phyloP scores from a whole-genome alignment of 2,329 filamentous ascomycete species.

The Penicillium sp. region DNA sequence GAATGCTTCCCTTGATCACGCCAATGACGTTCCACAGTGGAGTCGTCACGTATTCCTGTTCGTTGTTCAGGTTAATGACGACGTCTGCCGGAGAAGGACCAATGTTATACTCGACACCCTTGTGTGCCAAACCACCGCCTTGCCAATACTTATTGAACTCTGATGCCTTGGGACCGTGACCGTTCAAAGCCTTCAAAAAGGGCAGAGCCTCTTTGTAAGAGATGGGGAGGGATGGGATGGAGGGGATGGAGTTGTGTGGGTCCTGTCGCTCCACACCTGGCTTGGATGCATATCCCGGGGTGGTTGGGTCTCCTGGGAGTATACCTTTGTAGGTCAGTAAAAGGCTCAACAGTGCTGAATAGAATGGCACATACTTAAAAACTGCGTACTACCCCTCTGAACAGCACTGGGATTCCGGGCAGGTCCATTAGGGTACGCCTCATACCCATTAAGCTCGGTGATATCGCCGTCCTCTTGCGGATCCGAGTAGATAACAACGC shows the following conservation, averaged over 20 bases:
- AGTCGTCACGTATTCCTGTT: slow-evolving; percentile 79
- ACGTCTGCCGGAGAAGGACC: slow-evolving; percentile 75
- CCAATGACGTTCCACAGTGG: slow-evolving; percentile 92
- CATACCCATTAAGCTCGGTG: slow-evolving; percentile 77
- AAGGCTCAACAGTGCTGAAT: neutral
- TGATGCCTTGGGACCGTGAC: slow-evolving; percentile 74
- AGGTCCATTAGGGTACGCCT: slow-evolving; percentile 79
- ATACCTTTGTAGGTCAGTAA: slow-evolving; percentile 45
- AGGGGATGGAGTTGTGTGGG: slow-evolving; percentile 69
- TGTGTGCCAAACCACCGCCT: slow-evolving; percentile 71
- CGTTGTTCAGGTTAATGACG: slow-evolving; percentile 71
- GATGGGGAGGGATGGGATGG: slow-evolving; percentile 87
- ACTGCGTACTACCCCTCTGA: slow-evolving; percentile 84
- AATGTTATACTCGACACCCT: slow-evolving; percentile 80
- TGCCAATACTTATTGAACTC: slow-evolving; percentile 74
- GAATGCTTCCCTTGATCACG: slow-evolving; percentile 81
- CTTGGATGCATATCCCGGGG: slow-evolving; percentile 89
- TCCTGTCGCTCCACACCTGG: slow-evolving; percentile 78
- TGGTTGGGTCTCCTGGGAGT: slow-evolving; percentile 75
- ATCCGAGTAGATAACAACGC: slow-evolving; percentile 81
- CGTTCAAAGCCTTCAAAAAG: slow-evolving; percentile 85
- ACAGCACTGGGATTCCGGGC: slow-evolving; percentile 86
- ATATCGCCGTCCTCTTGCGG: slow-evolving; percentile 83
- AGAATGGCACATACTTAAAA: slow-evolving; percentile 62
- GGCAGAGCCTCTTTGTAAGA: slow-evolving; percentile 86